These are phyloP conservation scores for Metschnikowia proteae DNA, from an alignment of 805 yeast genomes.

Conservation along the genomic window DNA sequence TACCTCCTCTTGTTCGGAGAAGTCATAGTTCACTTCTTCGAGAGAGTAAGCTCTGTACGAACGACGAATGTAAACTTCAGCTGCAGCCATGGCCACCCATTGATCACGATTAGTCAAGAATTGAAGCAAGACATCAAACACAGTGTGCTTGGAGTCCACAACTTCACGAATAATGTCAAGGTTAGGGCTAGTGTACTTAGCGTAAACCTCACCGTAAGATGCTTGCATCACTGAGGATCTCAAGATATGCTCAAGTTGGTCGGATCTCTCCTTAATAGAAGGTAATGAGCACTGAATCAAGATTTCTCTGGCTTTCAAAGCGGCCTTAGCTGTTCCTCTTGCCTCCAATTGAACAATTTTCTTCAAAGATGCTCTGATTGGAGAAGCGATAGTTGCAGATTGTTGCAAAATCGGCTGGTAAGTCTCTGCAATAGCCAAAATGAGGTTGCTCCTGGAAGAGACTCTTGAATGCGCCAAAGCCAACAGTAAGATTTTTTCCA, in stretches of 20 bases:
- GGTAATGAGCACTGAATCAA: slow-evolving; percentile 96
- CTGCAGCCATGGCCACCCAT: slow-evolving; percentile 91
- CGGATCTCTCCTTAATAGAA: slow-evolving; percentile 91
- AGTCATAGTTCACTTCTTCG: slow-evolving; percentile 64
- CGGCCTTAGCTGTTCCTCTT: slow-evolving; percentile 88
- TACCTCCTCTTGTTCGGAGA: slow-evolving; percentile 39
- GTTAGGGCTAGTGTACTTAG: slow-evolving; percentile 78
- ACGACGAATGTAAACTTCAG: slow-evolving; percentile 93
- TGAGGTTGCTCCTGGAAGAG: slow-evolving; percentile 85
- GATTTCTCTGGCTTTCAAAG: slow-evolving; percentile 92
- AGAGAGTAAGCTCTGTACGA: slow-evolving; percentile 95
- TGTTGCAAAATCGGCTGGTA: slow-evolving; percentile 78
- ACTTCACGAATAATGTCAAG: slow-evolving; percentile 79
- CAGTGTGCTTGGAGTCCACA: slow-evolving; percentile 93
- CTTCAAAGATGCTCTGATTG: slow-evolving; percentile 69
- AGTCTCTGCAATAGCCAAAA: slow-evolving; percentile 77
- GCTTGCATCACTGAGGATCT: slow-evolving; percentile 87
- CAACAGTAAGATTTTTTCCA: slow-evolving; percentile 64
- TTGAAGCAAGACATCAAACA: slow-evolving; percentile 92
- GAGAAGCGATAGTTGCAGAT: slow-evolving; percentile 57
- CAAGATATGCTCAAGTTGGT: slow-evolving; percentile 94
- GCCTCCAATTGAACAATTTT: slow-evolving; percentile 84
- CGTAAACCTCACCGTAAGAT: slow-evolving; percentile 77
- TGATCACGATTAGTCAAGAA: slow-evolving; percentile 81
- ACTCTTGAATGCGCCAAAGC: slow-evolving; percentile 91